Evolutionary conservation across 2,329 filamentous ascomycete species (phyloP).

Genomic region (Neurospora sp.): DNA sequence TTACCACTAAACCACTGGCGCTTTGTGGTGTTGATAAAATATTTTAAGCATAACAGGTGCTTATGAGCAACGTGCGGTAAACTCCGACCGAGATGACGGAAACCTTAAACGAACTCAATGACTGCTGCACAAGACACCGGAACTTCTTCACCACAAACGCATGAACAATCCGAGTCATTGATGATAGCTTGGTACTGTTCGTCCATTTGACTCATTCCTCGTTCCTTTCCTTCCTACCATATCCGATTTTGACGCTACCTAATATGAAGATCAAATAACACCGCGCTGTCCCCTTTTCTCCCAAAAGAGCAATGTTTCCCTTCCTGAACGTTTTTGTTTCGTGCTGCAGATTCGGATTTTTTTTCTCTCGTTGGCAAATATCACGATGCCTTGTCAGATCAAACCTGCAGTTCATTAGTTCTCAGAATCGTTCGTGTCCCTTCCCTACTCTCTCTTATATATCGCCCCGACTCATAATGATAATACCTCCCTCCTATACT

Average conservation of each 20-base stretch:
- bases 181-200: background rate
- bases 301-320: background rate
- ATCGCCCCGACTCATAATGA: background rate
- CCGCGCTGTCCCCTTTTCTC: background rate
- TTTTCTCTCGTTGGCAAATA: background rate
- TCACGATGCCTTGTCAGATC: background rate
- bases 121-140: background rate
- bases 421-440: background rate
- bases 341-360: background rate
- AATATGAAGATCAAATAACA: background rate
- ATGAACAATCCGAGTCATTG: background rate
- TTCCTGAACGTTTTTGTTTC: background rate
- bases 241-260: background rate
- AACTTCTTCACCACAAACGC: background rate
- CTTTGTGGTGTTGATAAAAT: background rate
- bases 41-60: too few species aligned
- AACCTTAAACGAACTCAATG: too few species aligned
- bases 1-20: constrained; percentile 41
- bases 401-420: background rate
- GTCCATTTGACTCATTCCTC: background rate
- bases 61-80: too few species aligned
- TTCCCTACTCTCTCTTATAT: background rate
- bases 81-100: too few species aligned
- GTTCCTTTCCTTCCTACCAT: background rate
- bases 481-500: background rate